Base-by-base conservation (phyloP, 1,284 basidiomycete genomes). In the Cryptococcus neoformans region DNA sequence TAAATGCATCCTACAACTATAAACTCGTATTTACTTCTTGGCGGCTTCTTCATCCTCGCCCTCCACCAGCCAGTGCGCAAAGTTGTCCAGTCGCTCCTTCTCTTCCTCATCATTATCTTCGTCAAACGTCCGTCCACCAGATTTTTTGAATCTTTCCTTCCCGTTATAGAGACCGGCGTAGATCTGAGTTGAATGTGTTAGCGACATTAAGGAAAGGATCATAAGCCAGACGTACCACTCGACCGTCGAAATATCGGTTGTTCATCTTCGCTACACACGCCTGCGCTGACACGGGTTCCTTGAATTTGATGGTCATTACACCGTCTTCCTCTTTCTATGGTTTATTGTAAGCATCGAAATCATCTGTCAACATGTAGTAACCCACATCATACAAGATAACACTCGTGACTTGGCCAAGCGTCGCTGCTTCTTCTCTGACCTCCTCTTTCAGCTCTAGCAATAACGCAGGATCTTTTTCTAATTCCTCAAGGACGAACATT, bases 231-330 rank as follows among this genome's bases (percentile, higher is more conserved):
- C 68, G 56, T 48, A 75, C 75, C 39, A 60, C 56, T 53, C 90
- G 83, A 2, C 90, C 90, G 21, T 86, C 89, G 73, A 99, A 99
- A 78, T 86, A 98, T 21, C 96, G 83, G 1, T 91, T 90, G 65
- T 97, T 85, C 93, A 98, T 98, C 86, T 90, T 97, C 87, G 90
- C 59, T 10, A 98, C 81, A 69, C 95, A 99, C 4, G 90, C 91
- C 73, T 90, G 86, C 0, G 95, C 95, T 54, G 90, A 87, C 3
- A 91, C 69, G 5, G 88, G 83, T 62, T 95, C 92, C 58, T 87
- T 86, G 80, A 98, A 99, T 67, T 95, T 95, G 62, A 99, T 87
- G 0, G 93, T 95, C 84, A 99, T 97, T 56, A 99, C 80, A 1
- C 96, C 96, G 44, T 97, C 92, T 21, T 86, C 81, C 74, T 99